Percentiles rank a stretch among this genome's conserved stretches.
phyloP scores from a whole-genome alignment of 257 asterid species.

The Linderniella brevidens region DNA sequence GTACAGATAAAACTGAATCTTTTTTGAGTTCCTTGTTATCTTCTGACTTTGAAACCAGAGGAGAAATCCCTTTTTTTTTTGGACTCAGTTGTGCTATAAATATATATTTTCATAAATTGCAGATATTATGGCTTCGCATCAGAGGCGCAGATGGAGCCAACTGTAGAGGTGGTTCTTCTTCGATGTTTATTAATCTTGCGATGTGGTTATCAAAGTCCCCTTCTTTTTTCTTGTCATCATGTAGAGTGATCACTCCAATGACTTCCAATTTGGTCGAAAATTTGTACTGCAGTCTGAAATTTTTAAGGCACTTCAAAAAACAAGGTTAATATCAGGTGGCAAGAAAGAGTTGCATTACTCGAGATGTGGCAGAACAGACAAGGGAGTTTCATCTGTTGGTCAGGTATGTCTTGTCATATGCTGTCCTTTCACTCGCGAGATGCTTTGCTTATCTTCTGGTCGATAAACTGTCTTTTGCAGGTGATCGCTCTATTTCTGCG shows the following conservation, averaged over 20 bases:
- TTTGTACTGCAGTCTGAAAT: constrained; percentile 60
- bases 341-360: constrained; percentile 74
- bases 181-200: background rate
- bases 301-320: constrained; percentile 64
- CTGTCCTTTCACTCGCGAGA: background rate
- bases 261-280: background rate
- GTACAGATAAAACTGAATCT: constrained; percentile 19
- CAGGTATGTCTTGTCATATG: constrained; percentile 38
- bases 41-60: constrained; percentile 1
- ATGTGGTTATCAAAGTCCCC: background rate
- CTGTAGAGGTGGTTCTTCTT: constrained; percentile 51
- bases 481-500: constrained; percentile 69
- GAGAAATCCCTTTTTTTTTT: background rate
- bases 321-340: constrained; percentile 65
- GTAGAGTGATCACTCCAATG: background rate
- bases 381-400: constrained; percentile 96
- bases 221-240: background rate
- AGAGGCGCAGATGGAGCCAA: constrained; percentile 91
- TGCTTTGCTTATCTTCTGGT: constrained; percentile 1
- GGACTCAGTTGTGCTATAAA: constrained; percentile 2
- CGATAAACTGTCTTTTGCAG: constrained; percentile 31
- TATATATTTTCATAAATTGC: constrained; percentile 8
- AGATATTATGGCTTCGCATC: constrained; percentile 95
- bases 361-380: constrained; percentile 98
- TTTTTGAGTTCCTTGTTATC: constrained; percentile 4